These are phyloP conservation scores for Kregervanrija fluxuum DNA, from an alignment of 805 yeast genomes.

Conservation along the genomic window DNA sequence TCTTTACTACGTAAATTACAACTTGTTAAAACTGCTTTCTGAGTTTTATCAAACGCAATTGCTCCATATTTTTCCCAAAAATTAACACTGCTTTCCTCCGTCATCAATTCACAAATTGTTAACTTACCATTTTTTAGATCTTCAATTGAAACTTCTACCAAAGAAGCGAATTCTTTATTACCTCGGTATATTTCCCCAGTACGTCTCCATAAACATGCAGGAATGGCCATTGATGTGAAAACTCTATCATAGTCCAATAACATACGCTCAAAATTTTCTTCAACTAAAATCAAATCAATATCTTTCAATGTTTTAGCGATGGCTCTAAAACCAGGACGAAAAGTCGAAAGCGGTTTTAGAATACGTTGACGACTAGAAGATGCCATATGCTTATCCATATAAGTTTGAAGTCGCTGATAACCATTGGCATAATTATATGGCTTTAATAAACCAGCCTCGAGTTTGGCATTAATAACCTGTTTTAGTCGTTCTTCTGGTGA, in stretches of 20 bases:
- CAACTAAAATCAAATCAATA: conserved; percentile 85
- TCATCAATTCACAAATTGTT: conserved; percentile 90
- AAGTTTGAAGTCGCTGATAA: conserved; percentile 78
- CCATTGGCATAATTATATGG: conserved; percentile 95
- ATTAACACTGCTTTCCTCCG: conserved; percentile 92
- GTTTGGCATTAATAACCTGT: conserved; percentile 88
- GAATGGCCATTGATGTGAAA: conserved; percentile 95
- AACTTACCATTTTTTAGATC: conserved; percentile 87
- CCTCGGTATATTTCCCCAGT: conserved; percentile 96
- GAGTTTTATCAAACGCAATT: conserved; percentile 92
- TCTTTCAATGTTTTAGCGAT: conserved; percentile 86
- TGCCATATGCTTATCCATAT: conserved; percentile 92
- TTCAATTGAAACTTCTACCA: conserved; percentile 85
- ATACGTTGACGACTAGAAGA: conserved; percentile 76
- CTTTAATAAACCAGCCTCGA: conserved; percentile 85
- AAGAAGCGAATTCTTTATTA: conserved; percentile 89
- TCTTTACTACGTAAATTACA: conserved; percentile 81
- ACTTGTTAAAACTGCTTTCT: conserved; percentile 88
- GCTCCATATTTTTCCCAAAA: conserved; percentile 98
- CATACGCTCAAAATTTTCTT: conserved; percentile 92
- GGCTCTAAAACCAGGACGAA: conserved; percentile 89
- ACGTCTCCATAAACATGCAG: conserved; percentile 95
- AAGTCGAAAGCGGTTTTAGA: conserved; percentile 73
- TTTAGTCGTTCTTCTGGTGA: conserved; percentile 91
- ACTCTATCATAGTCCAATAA: conserved; percentile 88